A percentile compares a stretch with the other conserved stretches of the same genome.
These are phyloP conservation scores for Populus hybrid DNA, from an alignment of 441 rosid species.

Conservation along the genomic window DNA sequence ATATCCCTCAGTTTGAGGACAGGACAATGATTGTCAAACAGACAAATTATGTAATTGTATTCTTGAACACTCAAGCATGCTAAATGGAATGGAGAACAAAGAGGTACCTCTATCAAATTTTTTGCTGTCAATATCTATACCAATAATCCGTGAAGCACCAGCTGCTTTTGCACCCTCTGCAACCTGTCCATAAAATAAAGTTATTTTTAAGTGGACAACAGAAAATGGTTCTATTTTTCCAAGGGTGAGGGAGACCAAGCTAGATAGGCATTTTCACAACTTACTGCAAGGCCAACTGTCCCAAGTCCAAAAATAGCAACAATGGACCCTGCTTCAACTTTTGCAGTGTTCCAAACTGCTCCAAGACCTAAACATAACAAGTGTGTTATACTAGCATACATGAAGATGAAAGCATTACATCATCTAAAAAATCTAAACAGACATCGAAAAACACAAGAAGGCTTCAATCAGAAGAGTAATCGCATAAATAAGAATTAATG, in stretches of 20 bases:
- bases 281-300: slow-evolving; percentile 92
- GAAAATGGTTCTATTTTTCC: background rate
- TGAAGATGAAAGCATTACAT: background rate
- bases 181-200: slow-evolving; percentile 39
- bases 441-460: background rate
- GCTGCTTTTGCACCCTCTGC: slow-evolving; percentile 97
- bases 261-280: slow-evolving; percentile 21
- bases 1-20: background rate
- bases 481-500: background rate
- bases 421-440: background rate
- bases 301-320: slow-evolving; percentile 97
- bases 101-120: slow-evolving; percentile 61
- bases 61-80: background rate
- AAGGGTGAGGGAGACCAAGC: background rate
- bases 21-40: background rate
- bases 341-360: slow-evolving; percentile 98
- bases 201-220: background rate
- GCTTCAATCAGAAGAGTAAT: background rate
- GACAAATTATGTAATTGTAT: background rate
- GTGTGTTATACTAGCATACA: background rate
- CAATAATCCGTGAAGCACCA: slow-evolving; percentile 90
- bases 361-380: slow-evolving; percentile 60
- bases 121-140: slow-evolving; percentile 78
- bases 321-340: slow-evolving; percentile 82
- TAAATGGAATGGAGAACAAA: background rate